phyloP scores from a whole-genome alignment of 768 basidiomycete species.

The Collybiopsis confluens region DNA sequence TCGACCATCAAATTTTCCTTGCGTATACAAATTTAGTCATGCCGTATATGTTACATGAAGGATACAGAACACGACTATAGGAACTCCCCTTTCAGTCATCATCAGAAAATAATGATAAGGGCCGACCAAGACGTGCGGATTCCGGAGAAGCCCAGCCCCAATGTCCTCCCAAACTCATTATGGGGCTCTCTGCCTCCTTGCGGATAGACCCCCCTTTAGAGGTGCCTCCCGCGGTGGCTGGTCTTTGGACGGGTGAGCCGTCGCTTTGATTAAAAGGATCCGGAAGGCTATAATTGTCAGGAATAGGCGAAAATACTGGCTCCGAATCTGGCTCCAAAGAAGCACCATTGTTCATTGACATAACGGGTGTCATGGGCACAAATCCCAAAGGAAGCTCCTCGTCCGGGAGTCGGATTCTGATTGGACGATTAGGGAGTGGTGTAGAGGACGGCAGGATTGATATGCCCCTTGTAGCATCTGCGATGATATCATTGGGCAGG shows the following conservation, averaged over 20 bases:
- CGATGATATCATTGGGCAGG: constrained; percentile 4
- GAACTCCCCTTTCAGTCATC: too few species aligned
- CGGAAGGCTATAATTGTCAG: constrained; percentile 3
- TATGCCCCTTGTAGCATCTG: constrained; percentile 8
- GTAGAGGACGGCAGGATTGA: constrained; percentile 4
- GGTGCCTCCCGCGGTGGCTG: not conserved
- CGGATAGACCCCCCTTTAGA: not conserved
- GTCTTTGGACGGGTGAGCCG: constrained; percentile 1
- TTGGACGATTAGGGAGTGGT: constrained; percentile 3
- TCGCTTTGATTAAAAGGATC: constrained; percentile 2
- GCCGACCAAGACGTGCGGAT: constrained; percentile 1
- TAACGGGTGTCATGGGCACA: constrained; percentile 7
- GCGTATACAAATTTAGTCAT: too few species aligned
- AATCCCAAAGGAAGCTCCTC: constrained; percentile 6
- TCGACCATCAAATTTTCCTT: too few species aligned
- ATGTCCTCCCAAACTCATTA: not conserved
- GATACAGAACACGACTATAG: too few species aligned
- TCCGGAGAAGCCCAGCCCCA: constrained; percentile 7
- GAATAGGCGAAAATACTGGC: constrained; percentile 5
- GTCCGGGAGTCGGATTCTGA: constrained; percentile 4
- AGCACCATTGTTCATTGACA: not conserved
- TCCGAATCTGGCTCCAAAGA: not conserved
- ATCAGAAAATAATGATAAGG: constrained; percentile 8
- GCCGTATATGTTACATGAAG: too few species aligned
- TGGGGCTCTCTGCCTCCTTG: not conserved